A percentile compares a stretch with the other conserved stretches of the same genome.
phyloP scores from a whole-genome alignment of 1,284 basidiomycete species.

The Marasmius tenuissimus region DNA sequence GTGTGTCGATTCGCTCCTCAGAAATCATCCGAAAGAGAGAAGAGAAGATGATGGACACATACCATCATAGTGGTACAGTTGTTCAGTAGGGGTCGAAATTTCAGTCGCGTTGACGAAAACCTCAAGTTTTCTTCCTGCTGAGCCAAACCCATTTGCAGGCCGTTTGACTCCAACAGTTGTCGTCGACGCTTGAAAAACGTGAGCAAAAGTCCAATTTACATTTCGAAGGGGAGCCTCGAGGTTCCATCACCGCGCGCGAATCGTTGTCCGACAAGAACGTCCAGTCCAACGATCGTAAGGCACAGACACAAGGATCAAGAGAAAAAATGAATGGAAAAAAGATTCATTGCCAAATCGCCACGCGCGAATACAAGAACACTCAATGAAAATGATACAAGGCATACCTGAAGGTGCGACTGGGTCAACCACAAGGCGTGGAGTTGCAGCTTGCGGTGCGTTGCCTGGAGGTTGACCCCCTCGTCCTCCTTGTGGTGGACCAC shows the following conservation, averaged over 20 bases:
- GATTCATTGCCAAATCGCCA: not conserved
- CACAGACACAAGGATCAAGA: too few relatives aligned
- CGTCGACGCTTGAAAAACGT: not conserved
- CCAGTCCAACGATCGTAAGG: too few relatives aligned
- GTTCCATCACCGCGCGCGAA: too few relatives aligned
- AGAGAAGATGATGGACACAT: not conserved
- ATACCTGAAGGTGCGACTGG: not conserved
- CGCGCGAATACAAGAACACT: not conserved
- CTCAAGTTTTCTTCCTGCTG: not conserved
- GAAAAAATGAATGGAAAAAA: not conserved
- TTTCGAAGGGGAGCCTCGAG: too few relatives aligned
- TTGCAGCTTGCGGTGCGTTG: not conserved
- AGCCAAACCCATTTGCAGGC: not conserved
- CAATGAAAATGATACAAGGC: not conserved
- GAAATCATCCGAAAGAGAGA: not conserved
- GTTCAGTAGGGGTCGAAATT: not conserved
- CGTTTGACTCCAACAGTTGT: not conserved
- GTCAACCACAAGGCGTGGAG: not conserved
- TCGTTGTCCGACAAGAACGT: too few relatives aligned
- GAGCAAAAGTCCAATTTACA: not conserved
- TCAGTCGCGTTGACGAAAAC: not conserved
- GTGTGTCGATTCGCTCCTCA: not conserved
- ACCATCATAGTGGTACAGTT: not conserved
- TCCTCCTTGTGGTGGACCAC: not conserved
- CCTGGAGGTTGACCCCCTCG: not conserved